Percentiles rank a stretch among this genome's conserved stretches.
phyloP scores from a whole-genome alignment of 2,329 filamentous ascomycete species.

The Colletotrichum eleusines region DNA sequence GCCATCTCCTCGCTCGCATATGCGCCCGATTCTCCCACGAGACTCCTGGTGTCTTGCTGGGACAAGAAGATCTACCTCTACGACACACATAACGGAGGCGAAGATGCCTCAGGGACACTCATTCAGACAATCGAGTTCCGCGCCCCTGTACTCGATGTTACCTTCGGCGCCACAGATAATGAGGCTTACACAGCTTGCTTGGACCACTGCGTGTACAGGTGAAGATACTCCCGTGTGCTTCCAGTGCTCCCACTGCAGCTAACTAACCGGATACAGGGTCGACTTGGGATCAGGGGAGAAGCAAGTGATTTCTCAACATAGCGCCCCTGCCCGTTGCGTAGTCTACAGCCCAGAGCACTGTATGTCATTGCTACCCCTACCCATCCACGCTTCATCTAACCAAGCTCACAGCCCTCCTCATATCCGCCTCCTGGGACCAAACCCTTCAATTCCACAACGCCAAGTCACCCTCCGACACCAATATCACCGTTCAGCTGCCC shows the following conservation, averaged over 20 bases:
- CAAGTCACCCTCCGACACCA: conserved; percentile 61
- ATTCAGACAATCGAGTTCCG: conserved; percentile 82
- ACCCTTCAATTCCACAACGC: conserved; percentile 88
- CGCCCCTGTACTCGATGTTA: conserved; percentile 90
- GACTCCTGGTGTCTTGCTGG: conserved; percentile 93
- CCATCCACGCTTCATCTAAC: conserved; percentile 14
- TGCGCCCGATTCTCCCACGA: conserved; percentile 79
- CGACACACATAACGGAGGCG: conserved; percentile 72
- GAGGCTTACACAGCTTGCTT: conserved; percentile 89
- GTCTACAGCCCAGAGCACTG: conserved; percentile 83
- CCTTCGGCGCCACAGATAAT: conserved; percentile 85
- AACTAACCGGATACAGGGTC: conserved; percentile 56
- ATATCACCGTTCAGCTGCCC: conserved; percentile 78
- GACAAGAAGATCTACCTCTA: conserved; percentile 93
- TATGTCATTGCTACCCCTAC: conserved; percentile 50
- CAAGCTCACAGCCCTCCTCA: conserved; percentile 70
- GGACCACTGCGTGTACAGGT: conserved; percentile 88
- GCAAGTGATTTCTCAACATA: conserved; percentile 82
- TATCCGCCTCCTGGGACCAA: conserved; percentile 94
- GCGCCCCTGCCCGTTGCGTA: conserved; percentile 83
- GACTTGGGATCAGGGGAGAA: conserved; percentile 79
- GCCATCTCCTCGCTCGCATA: conserved; percentile 89
- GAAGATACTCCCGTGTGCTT: conserved; percentile 43
- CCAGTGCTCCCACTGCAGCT: not conserved
- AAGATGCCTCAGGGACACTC: conserved; percentile 70